A percentile compares a stretch with the other conserved stretches of the same genome.
phyloP scores from a whole-genome alignment of 2,329 filamentous ascomycete genomes.

The Aspergillus felis region DNA sequence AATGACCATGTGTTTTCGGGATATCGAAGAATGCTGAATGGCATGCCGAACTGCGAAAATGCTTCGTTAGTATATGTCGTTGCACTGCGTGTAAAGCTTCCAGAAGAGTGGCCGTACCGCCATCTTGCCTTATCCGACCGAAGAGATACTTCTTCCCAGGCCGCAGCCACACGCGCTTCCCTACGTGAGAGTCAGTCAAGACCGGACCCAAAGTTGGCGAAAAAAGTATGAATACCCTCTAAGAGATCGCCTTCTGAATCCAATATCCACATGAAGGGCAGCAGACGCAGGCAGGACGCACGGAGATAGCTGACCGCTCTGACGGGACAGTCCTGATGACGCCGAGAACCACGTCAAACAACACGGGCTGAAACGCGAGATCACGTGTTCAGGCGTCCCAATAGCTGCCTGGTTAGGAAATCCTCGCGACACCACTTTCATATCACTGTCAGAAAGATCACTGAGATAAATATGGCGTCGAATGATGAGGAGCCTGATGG shows the following conservation, averaged over 20 bases:
- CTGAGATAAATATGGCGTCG: constrained; percentile 21
- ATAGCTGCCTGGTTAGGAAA: constrained; percentile 24
- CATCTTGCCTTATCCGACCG: constrained; percentile 66
- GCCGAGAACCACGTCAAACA: constrained; percentile 14
- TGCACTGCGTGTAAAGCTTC: not conserved
- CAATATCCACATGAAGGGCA: constrained; percentile 59
- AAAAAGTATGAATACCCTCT: constrained; percentile 47
- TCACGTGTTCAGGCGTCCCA: constrained; percentile 33
- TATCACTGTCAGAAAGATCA: not conserved
- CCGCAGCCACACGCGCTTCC: constrained; percentile 74
- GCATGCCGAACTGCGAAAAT: constrained; percentile 57
- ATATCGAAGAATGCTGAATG: constrained; percentile 78
- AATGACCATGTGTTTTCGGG: constrained; percentile 80
- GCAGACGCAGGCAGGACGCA: constrained; percentile 1
- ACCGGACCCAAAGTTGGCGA: constrained; percentile 16
- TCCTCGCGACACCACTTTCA: not conserved
- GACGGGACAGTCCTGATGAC: not conserved
- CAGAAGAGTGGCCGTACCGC: constrained; percentile 45
- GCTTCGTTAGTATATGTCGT: not conserved
- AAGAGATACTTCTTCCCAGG: constrained; percentile 84
- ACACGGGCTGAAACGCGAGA: constrained; percentile 27
- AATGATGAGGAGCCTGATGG: constrained; percentile 13
- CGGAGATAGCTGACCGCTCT: not conserved
- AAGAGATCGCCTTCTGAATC: constrained; percentile 50
- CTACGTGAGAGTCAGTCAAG: constrained; percentile 36